phyloP scores from a whole-genome alignment of 2,329 filamentous ascomycete genomes.

The Ascochyta koolunga region DNA sequence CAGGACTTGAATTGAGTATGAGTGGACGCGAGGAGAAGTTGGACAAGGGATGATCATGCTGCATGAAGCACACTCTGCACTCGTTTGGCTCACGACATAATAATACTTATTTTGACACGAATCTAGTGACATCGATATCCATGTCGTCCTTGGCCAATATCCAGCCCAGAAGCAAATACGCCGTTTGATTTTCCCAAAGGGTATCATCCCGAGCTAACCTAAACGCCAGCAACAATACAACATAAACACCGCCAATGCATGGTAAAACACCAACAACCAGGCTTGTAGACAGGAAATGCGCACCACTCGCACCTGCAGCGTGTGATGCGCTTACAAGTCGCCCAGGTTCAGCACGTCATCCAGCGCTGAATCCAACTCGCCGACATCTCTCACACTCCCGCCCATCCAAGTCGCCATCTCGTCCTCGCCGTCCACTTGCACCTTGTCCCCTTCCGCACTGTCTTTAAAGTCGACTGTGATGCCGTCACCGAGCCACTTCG shows the following conservation, averaged over 20 bases:
- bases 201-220: background rate
- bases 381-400: conserved; percentile 38
- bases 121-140: too few species aligned
- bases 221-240: conserved; percentile 2
- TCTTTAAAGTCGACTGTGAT: conserved; percentile 3
- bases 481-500: conserved; percentile 12
- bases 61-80: too few species aligned
- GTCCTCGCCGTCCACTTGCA: conserved; percentile 46
- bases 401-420: conserved; percentile 50
- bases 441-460: conserved; percentile 29
- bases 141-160: too few species aligned
- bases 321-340: conserved; percentile 16
- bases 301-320: background rate
- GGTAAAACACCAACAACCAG: background rate
- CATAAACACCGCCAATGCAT: conserved; percentile 3
- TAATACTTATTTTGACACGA: too few species aligned
- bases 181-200: too few species aligned
- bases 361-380: conserved; percentile 42
- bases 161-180: too few species aligned
- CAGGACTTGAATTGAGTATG: too few species aligned
- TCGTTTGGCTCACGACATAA: too few species aligned
- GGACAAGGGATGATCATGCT: too few species aligned
- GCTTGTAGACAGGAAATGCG: too few species aligned
- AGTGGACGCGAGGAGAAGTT: too few species aligned
- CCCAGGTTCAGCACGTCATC: conserved; percentile 48